Percentiles rank a stretch among this genome's conserved stretches.
Conservation (phyloP, 1,284 basidiomycete species). For the Phylloporus sp. region DNA sequence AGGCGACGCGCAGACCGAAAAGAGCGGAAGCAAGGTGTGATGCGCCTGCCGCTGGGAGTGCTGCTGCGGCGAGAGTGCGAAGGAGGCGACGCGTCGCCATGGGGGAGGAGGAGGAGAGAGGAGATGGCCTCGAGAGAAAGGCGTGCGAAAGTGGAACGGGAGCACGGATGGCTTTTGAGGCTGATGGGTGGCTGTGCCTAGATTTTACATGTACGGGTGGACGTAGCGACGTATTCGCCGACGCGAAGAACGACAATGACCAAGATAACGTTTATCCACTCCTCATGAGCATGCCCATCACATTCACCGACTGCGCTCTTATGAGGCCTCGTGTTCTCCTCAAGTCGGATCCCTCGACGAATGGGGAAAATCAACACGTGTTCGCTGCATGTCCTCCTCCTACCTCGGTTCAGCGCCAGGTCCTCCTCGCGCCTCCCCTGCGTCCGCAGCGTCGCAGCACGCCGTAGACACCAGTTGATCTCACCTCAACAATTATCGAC, state of each 20-base stretch:
- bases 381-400: conserved; percentile 25
- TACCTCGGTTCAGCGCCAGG: conserved; percentile 16
- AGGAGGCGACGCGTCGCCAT: conserved; percentile 42
- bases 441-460: background rate
- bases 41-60: conserved; percentile 36
- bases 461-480: background rate
- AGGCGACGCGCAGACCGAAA: conserved; percentile 66
- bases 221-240: conserved; percentile 3
- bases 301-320: conserved; percentile 19
- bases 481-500: conserved; percentile 11
- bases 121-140: conserved; percentile 34
- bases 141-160: conserved; percentile 38
- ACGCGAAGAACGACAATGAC: conserved; percentile 19
- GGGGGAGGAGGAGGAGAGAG: conserved; percentile 12
- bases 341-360: conserved; percentile 31
- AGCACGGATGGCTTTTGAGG: conserved; percentile 42
- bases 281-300: conserved; percentile 33
- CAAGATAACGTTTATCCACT: conserved; percentile 22
- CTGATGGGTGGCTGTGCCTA: conserved; percentile 37
- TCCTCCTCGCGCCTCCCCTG: background rate
- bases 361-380: conserved; percentile 38
- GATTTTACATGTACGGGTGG: background rate
- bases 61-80: conserved; percentile 31
- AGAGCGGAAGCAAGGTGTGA: conserved; percentile 49
- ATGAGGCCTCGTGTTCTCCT: conserved; percentile 20